phyloP scores from a whole-genome alignment of 2,329 filamentous ascomycete genomes.

The Neopestalotiopsis clavispora region DNA sequence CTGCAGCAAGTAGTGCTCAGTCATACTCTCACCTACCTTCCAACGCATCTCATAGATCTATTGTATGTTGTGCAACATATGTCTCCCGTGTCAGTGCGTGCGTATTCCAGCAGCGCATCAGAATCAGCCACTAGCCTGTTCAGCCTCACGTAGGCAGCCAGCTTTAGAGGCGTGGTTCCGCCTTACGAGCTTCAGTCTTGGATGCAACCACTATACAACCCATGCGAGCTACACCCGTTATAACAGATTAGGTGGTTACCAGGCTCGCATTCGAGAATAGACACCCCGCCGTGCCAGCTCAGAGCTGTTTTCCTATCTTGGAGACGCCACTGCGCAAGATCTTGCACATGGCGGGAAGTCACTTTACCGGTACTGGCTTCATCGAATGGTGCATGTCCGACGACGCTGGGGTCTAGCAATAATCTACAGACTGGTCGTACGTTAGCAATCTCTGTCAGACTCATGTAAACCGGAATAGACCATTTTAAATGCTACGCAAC shows the following conservation, averaged over 20 bases:
- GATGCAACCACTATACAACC: constrained; percentile 8
- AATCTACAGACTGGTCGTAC: background rate
- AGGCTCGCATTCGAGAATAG: background rate
- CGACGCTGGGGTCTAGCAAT: background rate
- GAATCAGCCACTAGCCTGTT: background rate
- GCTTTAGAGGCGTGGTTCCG: background rate
- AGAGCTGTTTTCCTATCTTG: background rate
- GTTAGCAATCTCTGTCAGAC: background rate
- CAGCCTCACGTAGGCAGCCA: background rate
- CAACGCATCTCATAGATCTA: background rate
- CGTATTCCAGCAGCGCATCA: background rate
- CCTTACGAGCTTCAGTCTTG: constrained; percentile 7
- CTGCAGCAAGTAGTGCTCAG: background rate
- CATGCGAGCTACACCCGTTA: background rate
- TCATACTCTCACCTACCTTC: background rate
- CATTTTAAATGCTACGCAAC: background rate
- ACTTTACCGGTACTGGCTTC: background rate
- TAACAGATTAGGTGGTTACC: background rate
- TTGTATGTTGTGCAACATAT: background rate
- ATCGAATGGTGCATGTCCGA: background rate
- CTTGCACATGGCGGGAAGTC: background rate
- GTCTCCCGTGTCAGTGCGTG: no score
- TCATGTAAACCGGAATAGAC: background rate
- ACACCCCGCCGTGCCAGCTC: background rate
- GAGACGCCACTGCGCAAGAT: background rate